Percentiles rank a stretch among this genome's conserved stretches.
Conservation (phyloP, 2,329 filamentous ascomycete species). For the Didymella exigua region DNA sequence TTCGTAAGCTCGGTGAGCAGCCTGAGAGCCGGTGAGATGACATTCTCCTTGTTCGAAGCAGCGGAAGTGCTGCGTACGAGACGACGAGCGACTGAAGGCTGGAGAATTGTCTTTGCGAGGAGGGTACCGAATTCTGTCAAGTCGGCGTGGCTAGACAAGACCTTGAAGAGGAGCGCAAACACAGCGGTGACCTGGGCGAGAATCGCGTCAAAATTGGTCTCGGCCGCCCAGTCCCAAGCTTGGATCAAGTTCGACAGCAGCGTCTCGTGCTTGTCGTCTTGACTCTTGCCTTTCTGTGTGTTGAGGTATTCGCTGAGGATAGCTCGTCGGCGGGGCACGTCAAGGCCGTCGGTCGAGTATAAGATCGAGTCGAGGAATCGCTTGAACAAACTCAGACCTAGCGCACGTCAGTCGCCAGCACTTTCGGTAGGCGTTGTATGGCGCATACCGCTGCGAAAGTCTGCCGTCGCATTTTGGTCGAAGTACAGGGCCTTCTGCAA, state of each 20-base stretch:
- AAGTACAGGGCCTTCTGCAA: constrained; percentile 46
- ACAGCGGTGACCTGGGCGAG: constrained; percentile 81
- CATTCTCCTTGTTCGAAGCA: constrained; percentile 80
- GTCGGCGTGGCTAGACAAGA: constrained; percentile 74
- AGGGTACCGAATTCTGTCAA: constrained; percentile 76
- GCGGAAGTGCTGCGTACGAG: constrained; percentile 79
- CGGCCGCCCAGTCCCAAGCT: constrained; percentile 82
- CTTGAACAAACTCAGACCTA: constrained; percentile 73
- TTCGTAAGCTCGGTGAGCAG: constrained; percentile 83
- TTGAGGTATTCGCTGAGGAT: constrained; percentile 75
- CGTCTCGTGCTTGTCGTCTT: constrained; percentile 62
- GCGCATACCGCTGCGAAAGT: constrained; percentile 39
- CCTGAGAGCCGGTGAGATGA: constrained; percentile 87
- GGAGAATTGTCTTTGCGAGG: constrained; percentile 80
- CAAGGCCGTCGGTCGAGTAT: constrained; percentile 60
- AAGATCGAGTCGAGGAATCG: constrained; percentile 68
- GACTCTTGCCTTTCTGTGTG: constrained; percentile 57
- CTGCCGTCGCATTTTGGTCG: constrained; percentile 41
- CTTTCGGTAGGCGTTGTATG: too few species aligned
- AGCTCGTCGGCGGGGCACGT: constrained; percentile 55
- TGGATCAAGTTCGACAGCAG: constrained; percentile 82
- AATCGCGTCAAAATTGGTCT: constrained; percentile 79
- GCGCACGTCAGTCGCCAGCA: constrained; percentile 14
- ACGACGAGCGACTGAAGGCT: constrained; percentile 79
- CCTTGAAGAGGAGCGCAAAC: constrained; percentile 79